Evolutionary conservation across 148 eudicot species (phyloP).

Genomic region (Dysphania ambrosioides): DNA sequence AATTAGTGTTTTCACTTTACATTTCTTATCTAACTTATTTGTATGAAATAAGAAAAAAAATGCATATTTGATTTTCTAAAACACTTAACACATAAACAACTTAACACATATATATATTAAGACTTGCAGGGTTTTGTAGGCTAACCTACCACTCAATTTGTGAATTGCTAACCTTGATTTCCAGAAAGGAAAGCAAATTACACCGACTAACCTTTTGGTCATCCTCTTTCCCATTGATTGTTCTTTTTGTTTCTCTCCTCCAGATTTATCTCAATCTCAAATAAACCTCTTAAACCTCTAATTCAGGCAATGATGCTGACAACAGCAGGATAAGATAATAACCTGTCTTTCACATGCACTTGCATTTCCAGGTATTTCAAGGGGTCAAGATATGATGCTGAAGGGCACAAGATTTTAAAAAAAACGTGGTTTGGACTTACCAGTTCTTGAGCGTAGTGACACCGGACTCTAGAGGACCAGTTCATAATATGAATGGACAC

Average conservation of each 20-base stretch:
- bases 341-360: background rate
- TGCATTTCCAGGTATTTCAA: background rate
- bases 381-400: background rate
- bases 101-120: background rate
- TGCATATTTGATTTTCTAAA: background rate
- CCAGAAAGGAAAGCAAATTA: background rate
- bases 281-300: background rate
- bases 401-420: slow-evolving; percentile 4
- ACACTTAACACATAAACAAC: background rate
- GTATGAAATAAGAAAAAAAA: background rate
- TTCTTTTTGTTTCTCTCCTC: background rate
- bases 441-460: slow-evolving; percentile 4
- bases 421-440: slow-evolving; percentile 7
- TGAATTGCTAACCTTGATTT: background rate
- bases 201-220: background rate
- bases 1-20: too few species aligned
- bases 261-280: background rate
- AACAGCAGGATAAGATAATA: background rate
- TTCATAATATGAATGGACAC: slow-evolving; percentile 9
- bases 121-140: too few species aligned
- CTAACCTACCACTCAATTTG: background rate
- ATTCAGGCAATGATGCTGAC: background rate
- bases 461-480: background rate
- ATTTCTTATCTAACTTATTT: background rate
- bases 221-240: background rate